phyloP scores from a whole-genome alignment of 2,329 filamentous ascomycete genomes.

The Neoscytalidium dimidiatum region DNA sequence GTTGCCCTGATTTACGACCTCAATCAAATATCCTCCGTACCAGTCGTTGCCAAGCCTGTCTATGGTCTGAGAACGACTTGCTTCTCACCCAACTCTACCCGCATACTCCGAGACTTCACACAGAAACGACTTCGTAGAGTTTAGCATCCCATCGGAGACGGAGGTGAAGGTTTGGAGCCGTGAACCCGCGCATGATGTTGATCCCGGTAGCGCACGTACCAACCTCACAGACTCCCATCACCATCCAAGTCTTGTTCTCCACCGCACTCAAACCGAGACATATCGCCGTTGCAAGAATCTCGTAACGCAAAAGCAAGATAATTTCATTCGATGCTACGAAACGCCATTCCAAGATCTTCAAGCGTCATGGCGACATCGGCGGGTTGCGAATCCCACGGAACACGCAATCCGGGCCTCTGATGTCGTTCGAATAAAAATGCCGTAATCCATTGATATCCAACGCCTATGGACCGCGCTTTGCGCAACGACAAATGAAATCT shows the following conservation, averaged over 20 bases:
- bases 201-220: no score
- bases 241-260: neutral
- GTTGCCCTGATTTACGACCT: no score
- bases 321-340: neutral
- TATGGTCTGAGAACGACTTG: no score
- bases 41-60: no score
- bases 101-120: neutral
- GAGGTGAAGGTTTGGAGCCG: neutral
- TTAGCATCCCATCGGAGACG: neutral
- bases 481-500: neutral
- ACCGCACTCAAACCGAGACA: neutral
- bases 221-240: no score
- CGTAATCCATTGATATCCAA: neutral
- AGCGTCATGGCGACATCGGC: conserved; percentile 8
- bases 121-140: neutral
- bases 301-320: neutral
- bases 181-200: no score
- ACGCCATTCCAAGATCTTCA: neutral
- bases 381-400: neutral
- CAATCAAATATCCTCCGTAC: no score
- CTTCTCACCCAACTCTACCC: no score
- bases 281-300: neutral
- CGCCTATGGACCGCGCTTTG: neutral
- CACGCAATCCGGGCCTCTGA: conserved; percentile 4
- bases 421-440: conserved; percentile 4